Conservation (phyloP, 2,329 filamentous ascomycete species). For the Aspergillus pseudonomiae region DNA sequence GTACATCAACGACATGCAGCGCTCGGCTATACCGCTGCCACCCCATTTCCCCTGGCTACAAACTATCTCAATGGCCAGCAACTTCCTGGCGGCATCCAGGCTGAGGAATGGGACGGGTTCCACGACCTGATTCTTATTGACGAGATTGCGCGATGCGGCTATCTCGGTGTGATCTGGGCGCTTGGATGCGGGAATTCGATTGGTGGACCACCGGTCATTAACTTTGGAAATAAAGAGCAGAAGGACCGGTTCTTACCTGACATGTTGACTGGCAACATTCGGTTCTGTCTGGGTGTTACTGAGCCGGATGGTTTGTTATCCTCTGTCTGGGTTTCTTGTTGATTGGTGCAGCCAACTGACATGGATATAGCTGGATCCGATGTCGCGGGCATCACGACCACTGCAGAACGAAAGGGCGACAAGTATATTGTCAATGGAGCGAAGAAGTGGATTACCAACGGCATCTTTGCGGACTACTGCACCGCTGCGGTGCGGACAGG, state of each 20-base stretch:
- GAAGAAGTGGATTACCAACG: constrained; percentile 68
- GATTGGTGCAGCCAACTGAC: no score
- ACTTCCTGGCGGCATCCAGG: constrained; percentile 32
- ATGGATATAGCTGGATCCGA: constrained; percentile 54
- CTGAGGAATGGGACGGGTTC: constrained; percentile 41
- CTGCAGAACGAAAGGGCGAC: constrained; percentile 51
- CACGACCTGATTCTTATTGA: constrained; percentile 43
- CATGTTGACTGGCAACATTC: constrained; percentile 58
- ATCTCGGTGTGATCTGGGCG: constrained; percentile 35
- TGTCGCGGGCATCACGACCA: constrained; percentile 62
- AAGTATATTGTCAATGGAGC: constrained; percentile 63
- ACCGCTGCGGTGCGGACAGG: constrained; percentile 65
- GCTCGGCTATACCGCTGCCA: constrained; percentile 26
- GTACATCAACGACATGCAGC: constrained; percentile 23
- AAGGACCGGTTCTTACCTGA: constrained; percentile 57
- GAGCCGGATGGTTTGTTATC: constrained; percentile 33
- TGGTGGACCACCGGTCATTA: constrained; percentile 35
- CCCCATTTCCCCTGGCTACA: constrained; percentile 21
- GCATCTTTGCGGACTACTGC: constrained; percentile 59
- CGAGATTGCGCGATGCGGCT: constrained; percentile 40
- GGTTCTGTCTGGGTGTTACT: constrained; percentile 65
- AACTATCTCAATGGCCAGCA: constrained; percentile 23
- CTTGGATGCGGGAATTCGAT: constrained; percentile 37
- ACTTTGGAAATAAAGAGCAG: constrained; percentile 34
- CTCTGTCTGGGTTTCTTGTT: background rate